These are phyloP conservation scores for Zalerion maritima DNA, from an alignment of 495 filamentous ascomycete species.

Conservation along the genomic window DNA sequence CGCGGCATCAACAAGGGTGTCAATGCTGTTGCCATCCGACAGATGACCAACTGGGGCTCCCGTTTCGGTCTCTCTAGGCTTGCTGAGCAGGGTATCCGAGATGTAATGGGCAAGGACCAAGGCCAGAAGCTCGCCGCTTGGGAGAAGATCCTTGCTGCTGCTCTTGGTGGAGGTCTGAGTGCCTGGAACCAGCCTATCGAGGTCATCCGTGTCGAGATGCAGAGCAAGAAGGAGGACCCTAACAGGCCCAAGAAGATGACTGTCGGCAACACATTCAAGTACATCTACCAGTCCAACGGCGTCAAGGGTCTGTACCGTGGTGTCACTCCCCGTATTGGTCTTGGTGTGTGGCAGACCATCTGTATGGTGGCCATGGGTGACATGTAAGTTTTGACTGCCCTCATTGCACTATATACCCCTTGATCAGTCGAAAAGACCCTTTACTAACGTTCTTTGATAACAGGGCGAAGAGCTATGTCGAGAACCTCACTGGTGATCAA, in stretches of 20 bases:
- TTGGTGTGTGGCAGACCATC: conserved; percentile 97
- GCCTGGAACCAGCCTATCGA: conserved; percentile 99
- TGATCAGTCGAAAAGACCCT: conserved; percentile 1
- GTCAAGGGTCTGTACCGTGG: conserved; percentile 91
- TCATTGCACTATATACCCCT: background rate
- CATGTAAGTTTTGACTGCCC: conserved; percentile 52
- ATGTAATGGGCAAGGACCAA: conserved; percentile 64
- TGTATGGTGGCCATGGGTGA: conserved; percentile 99
- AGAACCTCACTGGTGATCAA: conserved; percentile 85
- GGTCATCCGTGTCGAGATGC: conserved; percentile 99
- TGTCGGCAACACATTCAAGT: conserved; percentile 79
- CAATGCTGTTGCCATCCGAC: conserved; percentile 93
- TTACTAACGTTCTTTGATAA: conserved; percentile 15
- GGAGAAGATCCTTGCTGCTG: conserved; percentile 84
- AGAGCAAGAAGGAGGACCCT: conserved; percentile 93
- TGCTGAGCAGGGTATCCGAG: conserved; percentile 79
- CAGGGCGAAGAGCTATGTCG: conserved; percentile 93
- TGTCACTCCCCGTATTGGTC: conserved; percentile 81
- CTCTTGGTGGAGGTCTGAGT: conserved; percentile 79
- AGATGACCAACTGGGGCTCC: conserved; percentile 98
- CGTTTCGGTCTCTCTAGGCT: conserved; percentile 85
- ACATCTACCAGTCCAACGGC: conserved; percentile 84
- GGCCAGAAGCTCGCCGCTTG: conserved; percentile 54
- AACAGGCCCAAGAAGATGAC: conserved; percentile 98
- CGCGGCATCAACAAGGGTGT: conserved; percentile 95